Conservation (phyloP, 345 rosid genomes). For the Raphanus raphanistrum region DNA sequence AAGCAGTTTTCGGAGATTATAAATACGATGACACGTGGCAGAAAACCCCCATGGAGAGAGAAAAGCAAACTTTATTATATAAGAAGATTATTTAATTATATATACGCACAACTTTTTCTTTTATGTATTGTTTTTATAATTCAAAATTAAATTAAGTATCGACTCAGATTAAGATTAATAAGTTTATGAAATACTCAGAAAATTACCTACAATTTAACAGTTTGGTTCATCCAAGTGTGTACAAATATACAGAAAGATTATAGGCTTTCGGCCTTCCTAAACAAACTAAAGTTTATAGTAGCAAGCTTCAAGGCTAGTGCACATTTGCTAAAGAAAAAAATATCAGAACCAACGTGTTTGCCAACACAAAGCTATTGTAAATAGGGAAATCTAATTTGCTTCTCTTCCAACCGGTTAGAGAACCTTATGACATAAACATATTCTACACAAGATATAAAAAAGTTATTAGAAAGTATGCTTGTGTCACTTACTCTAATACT, state of each 20-base stretch:
- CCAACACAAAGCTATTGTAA: background rate
- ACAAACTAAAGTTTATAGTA: background rate
- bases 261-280: background rate
- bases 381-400: slow-evolving; percentile 50
- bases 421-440: slow-evolving; percentile 68
- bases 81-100: too few species aligned
- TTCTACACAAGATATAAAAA: slow-evolving; percentile 49
- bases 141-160: too few species aligned
- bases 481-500: slow-evolving; percentile 10
- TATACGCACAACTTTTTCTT: too few species aligned
- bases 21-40: too few species aligned
- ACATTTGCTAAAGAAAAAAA: background rate
- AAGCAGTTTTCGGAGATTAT: too few species aligned
- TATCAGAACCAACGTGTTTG: background rate
- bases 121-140: too few species aligned
- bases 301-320: slow-evolving; percentile 9
- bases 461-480: slow-evolving; percentile 11
- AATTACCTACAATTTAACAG: background rate
- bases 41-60: too few species aligned
- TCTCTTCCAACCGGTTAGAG: slow-evolving; percentile 86
- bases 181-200: background rate
- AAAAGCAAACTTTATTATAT: too few species aligned
- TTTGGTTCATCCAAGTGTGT: slow-evolving; percentile 6
- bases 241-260: background rate
- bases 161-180: too few species aligned